Evolutionary conservation across 1,284 basidiomycete species (phyloP).

Genomic region (Irpex sp.): DNA sequence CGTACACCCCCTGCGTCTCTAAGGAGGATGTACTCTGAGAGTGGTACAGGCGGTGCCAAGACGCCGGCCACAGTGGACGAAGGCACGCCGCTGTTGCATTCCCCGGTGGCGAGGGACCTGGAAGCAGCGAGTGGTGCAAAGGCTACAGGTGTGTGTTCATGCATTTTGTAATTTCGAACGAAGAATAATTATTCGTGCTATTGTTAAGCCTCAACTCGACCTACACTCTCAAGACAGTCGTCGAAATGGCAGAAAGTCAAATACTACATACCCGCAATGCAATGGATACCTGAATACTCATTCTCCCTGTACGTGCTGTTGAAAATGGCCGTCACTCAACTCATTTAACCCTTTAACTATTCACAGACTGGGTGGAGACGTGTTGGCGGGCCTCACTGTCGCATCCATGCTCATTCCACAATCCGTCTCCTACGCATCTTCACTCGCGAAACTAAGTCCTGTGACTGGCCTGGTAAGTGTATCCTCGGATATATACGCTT

Average conservation of each 20-base stretch:
- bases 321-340: background rate
- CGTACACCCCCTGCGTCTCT: constrained; percentile 18
- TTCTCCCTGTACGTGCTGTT: constrained; percentile 54
- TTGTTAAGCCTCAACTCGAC: background rate
- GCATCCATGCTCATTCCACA: constrained; percentile 91
- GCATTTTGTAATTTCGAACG: background rate
- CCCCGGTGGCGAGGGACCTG: constrained; percentile 10
- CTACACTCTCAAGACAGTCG: constrained; percentile 13
- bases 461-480: constrained; percentile 76
- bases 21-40: constrained; percentile 14
- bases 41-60: constrained; percentile 15
- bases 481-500: background rate
- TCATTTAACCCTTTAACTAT: background rate
- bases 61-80: constrained; percentile 21
- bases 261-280: constrained; percentile 69
- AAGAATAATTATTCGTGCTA: background rate
- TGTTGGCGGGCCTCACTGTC: constrained; percentile 82
- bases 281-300: constrained; percentile 85
- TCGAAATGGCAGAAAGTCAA: constrained; percentile 33
- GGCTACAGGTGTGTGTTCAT: constrained; percentile 1
- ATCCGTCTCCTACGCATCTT: constrained; percentile 88
- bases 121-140: constrained; percentile 10
- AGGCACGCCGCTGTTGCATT: constrained; percentile 18
- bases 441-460: constrained; percentile 79
- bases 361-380: constrained; percentile 72